Evolutionary conservation across 2,329 filamentous ascomycete genomes (phyloP).

Genomic region (Fusarium cicatricum): DNA sequence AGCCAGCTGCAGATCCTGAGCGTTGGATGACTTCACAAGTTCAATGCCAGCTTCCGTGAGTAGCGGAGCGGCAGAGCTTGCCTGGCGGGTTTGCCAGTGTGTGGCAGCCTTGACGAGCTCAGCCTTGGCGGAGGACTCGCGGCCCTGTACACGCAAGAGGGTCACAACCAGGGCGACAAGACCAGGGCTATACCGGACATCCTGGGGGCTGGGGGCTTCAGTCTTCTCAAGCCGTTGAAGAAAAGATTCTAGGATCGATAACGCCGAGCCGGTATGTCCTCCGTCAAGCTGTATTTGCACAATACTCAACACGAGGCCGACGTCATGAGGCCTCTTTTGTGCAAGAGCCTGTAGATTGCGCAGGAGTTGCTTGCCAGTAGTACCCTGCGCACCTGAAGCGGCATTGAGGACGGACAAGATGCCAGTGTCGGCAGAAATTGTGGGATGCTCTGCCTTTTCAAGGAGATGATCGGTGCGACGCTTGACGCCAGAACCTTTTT

Average conservation of each 20-base stretch:
- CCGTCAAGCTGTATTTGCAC: conserved; percentile 81
- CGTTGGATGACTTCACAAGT: conserved; percentile 77
- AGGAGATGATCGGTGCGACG: conserved; percentile 56
- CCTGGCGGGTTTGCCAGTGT: conserved; percentile 76
- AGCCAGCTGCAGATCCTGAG: conserved; percentile 73
- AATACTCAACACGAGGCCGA: conserved; percentile 81
- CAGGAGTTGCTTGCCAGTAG: conserved; percentile 71
- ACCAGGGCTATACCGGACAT: conserved; percentile 84
- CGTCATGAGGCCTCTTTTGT: conserved; percentile 77
- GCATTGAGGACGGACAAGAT: conserved; percentile 66
- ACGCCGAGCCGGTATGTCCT: conserved; percentile 76
- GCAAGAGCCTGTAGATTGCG: conserved; percentile 74
- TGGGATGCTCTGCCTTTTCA: conserved; percentile 38
- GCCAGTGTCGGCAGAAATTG: conserved; percentile 46
- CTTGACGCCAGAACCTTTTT: conserved; percentile 72
- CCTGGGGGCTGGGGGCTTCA: conserved; percentile 62
- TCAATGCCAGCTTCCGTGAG: conserved; percentile 84
- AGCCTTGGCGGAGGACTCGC: conserved; percentile 73
- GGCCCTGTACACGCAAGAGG: conserved; percentile 79
- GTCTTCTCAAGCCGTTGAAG: conserved; percentile 75
- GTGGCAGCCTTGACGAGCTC: conserved; percentile 82
- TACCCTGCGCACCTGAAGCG: conserved; percentile 73
- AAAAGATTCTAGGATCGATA: conserved; percentile 78
- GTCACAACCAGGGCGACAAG: conserved; percentile 82
- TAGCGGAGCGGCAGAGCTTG: conserved; percentile 63